Evolutionary conservation across 306 rosid species (phyloP).

Genomic region (Cucumis sativus): Cucumber_9930_V3 NC_026655.2:6693001-6693500

Average conservation of each 20-base stretch:
- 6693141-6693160: not conserved
- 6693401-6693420: too few relatives aligned
- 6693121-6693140: not conserved
- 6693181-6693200: not conserved
- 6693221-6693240: not conserved
- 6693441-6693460: not conserved
- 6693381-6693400: too few relatives aligned
- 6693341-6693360: too few relatives aligned
- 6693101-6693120: not conserved
- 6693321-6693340: too few relatives aligned
- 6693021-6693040: conserved; percentile 30
- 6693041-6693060: conserved; percentile 33
- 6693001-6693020: not conserved
- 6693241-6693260: not conserved
- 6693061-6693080: conserved; percentile 62
- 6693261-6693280: too few relatives aligned
- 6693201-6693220: not conserved
- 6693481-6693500: conserved; percentile 81
- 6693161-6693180: not conserved
- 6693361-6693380: too few relatives aligned
- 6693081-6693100: conserved; percentile 46
- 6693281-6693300: too few relatives aligned
- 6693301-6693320: too few relatives aligned
- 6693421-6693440: too few relatives aligned
- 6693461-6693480: conserved; percentile 23